Percentiles rank a stretch among this genome's conserved stretches.
phyloP scores from a whole-genome alignment of 495 filamentous ascomycete species.

The Daldinia concentrica region DNA sequence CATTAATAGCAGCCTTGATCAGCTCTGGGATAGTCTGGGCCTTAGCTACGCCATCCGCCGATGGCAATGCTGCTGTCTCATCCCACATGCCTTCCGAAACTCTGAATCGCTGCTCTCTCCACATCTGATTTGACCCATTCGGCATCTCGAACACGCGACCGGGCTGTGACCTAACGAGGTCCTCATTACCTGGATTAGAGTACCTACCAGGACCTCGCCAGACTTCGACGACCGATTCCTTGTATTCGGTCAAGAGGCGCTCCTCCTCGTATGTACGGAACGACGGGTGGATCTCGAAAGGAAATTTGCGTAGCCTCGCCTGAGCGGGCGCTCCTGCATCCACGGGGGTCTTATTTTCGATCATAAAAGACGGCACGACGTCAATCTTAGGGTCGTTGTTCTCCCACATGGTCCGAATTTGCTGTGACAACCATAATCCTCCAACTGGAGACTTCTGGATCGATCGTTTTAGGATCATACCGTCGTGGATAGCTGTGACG shows the following conservation, averaged over 20 bases:
- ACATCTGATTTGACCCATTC: constrained; percentile 93
- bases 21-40: constrained; percentile 81
- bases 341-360: constrained; percentile 84
- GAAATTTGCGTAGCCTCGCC: constrained; percentile 65
- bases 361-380: constrained; percentile 84
- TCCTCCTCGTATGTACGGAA: constrained; percentile 90
- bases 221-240: constrained; percentile 93
- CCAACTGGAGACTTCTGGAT: constrained; percentile 84
- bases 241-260: constrained; percentile 92
- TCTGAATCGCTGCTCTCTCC: constrained; percentile 83
- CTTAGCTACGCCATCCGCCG: constrained; percentile 56
- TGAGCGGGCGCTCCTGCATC: constrained; percentile 85
- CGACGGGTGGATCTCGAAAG: constrained; percentile 69
- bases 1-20: constrained; percentile 76
- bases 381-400: constrained; percentile 79
- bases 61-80: constrained; percentile 68
- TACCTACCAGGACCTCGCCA: constrained; percentile 86
- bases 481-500: constrained; percentile 92
- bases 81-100: constrained; percentile 91
- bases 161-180: constrained; percentile 68
- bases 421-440: constrained; percentile 87
- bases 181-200: constrained; percentile 68
- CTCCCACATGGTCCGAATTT: constrained; percentile 82
- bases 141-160: constrained; percentile 95
- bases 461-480: constrained; percentile 89